Base-by-base conservation (phyloP, 1,284 basidiomycete species). In the Ganoderma leucocontextum region DNA sequence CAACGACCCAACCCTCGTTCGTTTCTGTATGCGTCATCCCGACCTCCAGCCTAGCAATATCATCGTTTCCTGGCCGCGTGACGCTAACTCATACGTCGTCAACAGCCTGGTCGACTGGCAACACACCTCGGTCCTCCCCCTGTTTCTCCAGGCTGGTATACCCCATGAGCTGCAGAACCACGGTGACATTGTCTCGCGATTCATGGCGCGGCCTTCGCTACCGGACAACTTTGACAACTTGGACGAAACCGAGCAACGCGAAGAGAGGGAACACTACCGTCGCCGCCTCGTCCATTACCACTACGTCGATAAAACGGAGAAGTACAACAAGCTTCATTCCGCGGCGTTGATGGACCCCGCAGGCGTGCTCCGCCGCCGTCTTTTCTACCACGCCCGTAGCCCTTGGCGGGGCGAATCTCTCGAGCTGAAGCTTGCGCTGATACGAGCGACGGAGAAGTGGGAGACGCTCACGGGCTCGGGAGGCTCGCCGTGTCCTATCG, bases 331-430 rank as follows among this genome's bases (percentile, higher is more conserved):
- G 73, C 75, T 74, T 70, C 83, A 83, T 71, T 68, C 82, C 73
- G 75, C 41, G 0, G 81, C 79, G 0, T 75, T 84, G 72, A 66
- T 74, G 76, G 79, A 84, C 77, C 78, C 76, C 53, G 10, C 80
- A 71, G 60, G 42, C 71, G 33, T 75, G 69, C 65, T 85, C 77
- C 63, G 67, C 73, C 33, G 76, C 75, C 80, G 82, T 73, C 80
- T 86, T 62, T 86, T 84, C 80, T 0, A 67, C 67, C 73, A 80
- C 33, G 82, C 84, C 60, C 63, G 81, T 79, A 73, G 36, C 42
- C 79, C 77, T 39, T 86, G 85, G 84, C 82, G 85, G 77, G 85
- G 82, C 55, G 85, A 86, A 75, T 83, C 83, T 61, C 73, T 72
- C 76, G 77, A 63, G 65, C 78, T 86, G 76, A 82, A 83, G 78